phyloP scores from a whole-genome alignment of 1,284 basidiomycete species.

The Pascua guehoae region DNA sequence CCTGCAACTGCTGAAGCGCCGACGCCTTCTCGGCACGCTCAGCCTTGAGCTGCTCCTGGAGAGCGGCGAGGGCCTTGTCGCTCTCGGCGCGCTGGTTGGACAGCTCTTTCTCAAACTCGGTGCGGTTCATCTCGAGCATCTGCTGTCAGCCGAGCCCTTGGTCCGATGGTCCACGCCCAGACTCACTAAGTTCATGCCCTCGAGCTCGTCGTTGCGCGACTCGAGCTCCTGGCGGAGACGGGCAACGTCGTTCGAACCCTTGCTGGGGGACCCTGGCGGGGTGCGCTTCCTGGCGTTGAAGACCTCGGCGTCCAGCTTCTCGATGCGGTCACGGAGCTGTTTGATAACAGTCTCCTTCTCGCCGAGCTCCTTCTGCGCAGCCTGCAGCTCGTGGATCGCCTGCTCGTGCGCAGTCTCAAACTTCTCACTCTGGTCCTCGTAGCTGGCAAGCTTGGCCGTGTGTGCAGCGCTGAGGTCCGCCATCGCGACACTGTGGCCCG shows the following conservation, averaged over 20 bases:
- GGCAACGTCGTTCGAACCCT: constrained; percentile 2
- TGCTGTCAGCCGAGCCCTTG: constrained; percentile 14
- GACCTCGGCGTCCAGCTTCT: constrained; percentile 7
- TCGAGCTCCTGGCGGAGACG: constrained; percentile 24
- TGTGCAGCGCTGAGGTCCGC: too few relatives aligned
- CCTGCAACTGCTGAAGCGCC: constrained; percentile 2
- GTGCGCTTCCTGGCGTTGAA: constrained; percentile 3
- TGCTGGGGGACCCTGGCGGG: constrained; percentile 5
- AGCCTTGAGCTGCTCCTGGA: constrained; percentile 1
- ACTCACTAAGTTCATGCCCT: constrained; percentile 35
- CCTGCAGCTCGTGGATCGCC: neutral
- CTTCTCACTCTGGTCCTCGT: neutral
- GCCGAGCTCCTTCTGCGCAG: constrained; percentile 17
- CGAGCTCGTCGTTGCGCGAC: constrained; percentile 32
- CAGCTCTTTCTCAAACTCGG: constrained; percentile 31
- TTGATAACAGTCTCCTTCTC: constrained; percentile 1
- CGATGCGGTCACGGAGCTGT: constrained; percentile 11
- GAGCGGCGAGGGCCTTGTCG: neutral
- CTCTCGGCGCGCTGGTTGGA: constrained; percentile 7
- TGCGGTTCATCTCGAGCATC: constrained; percentile 44
- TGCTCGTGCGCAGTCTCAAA: constrained; percentile 2
- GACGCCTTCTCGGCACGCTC: constrained; percentile 11
- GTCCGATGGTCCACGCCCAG: too few relatives aligned
- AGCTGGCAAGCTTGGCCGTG: neutral
- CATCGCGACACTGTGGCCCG: neutral